phyloP scores from a whole-genome alignment of 108 stramenopile genomes.

The Schizochytrium sp. region DNA sequence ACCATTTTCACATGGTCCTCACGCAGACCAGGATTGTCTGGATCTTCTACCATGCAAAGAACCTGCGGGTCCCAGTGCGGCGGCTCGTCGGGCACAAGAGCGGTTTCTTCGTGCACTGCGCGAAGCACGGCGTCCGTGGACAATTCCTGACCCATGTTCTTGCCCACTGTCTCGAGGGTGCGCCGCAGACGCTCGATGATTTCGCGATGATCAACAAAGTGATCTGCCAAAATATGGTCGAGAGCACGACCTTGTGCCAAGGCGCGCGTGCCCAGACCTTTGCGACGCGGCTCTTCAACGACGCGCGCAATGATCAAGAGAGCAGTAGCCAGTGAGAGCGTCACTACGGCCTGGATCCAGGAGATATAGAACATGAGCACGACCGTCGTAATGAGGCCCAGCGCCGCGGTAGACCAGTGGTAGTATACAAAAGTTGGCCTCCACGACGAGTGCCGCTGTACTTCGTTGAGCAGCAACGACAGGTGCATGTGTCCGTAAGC shows the following conservation, averaged over 20 bases:
- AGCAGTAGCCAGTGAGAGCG: neutral
- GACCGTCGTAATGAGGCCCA: neutral
- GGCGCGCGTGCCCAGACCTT: neutral
- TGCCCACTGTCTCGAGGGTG: neutral
- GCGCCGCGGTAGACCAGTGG: neutral
- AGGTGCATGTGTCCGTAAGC: slow-evolving; percentile 2
- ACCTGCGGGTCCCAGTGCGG: slow-evolving; percentile 7
- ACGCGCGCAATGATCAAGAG: neutral
- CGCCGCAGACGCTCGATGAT: neutral
- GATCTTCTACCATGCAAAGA: neutral
- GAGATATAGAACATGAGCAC: slow-evolving; percentile 14
- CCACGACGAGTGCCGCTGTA: slow-evolving; percentile 7
- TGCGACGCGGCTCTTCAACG: neutral
- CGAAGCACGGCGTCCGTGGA: neutral
- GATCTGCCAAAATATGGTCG: neutral
- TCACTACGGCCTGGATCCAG: neutral
- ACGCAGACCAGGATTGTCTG: neutral
- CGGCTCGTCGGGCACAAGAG: neutral
- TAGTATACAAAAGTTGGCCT: slow-evolving; percentile 1
- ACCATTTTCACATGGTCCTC: neutral
- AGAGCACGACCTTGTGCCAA: neutral
- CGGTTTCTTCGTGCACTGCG: neutral
- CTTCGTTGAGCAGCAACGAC: neutral
- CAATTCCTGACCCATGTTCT: neutral
- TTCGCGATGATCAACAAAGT: neutral